Percentiles rank a stretch among this genome's conserved stretches.
These are phyloP conservation scores for Colletotrichum kahawae DNA, from an alignment of 2,329 filamentous ascomycete species.

Conservation along the genomic window DNA sequence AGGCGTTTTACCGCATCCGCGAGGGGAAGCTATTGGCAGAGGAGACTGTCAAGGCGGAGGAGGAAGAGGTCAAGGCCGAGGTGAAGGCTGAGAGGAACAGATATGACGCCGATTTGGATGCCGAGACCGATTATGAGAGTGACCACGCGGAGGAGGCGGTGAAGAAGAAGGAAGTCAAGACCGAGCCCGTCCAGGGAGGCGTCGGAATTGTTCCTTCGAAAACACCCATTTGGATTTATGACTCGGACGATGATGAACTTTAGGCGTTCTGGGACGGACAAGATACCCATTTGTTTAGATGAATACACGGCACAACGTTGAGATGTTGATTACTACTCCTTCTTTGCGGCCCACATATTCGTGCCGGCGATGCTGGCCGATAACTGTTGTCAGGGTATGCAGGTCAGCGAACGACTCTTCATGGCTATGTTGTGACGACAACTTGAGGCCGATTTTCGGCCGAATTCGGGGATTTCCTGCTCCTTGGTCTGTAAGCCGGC, in stretches of 20 bases:
- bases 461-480: not conserved
- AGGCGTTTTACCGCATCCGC: constrained; percentile 78
- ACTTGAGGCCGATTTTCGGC: not conserved
- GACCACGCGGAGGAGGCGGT: not conserved
- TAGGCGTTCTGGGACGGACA: constrained; percentile 24
- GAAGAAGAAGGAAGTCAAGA: constrained; percentile 4
- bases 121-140: constrained; percentile 20
- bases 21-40: constrained; percentile 53
- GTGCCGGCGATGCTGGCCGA: no score
- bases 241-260: constrained; percentile 43
- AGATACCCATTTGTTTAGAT: not conserved
- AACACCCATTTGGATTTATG: constrained; percentile 40
- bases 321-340: rapidly evolving
- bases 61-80: not conserved
- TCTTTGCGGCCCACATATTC: not conserved
- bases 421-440: no score
- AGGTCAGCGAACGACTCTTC: no score
- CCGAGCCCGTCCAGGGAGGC: not conserved
- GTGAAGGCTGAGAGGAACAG: constrained; percentile 1
- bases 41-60: constrained; percentile 28
- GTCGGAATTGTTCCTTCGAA: not conserved
- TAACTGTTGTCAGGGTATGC: no score
- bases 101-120: constrained; percentile 16
- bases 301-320: not conserved
- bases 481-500: not conserved